phyloP scores from a whole-genome alignment of 345 rosid genomes.

The Pistacia vera region DNA sequence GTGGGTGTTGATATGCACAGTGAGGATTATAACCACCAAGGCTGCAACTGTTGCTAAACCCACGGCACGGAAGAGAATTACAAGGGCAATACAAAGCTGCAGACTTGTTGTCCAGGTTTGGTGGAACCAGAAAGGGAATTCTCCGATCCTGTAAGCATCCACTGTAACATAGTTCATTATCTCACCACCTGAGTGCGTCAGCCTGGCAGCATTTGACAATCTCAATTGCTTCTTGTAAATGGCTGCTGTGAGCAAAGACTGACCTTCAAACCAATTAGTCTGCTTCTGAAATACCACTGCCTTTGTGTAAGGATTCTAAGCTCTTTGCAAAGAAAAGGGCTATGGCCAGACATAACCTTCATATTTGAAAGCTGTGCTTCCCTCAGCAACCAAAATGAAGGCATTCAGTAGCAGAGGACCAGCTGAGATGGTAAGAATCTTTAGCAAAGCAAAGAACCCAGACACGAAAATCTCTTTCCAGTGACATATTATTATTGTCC shows the following conservation, averaged over 20 bases:
- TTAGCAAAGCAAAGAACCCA: conserved; percentile 82
- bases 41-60: conserved; percentile 90
- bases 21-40: conserved; percentile 65
- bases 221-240: conserved; percentile 83
- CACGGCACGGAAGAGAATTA: conserved; percentile 76
- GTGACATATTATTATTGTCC: conserved; percentile 60
- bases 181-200: conserved; percentile 86
- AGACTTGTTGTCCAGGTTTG: conserved; percentile 92
- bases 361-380: conserved; percentile 55
- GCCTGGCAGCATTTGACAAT: conserved; percentile 70
- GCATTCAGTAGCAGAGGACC: conserved; percentile 91
- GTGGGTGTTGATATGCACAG: conserved; percentile 82
- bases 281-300: conserved; percentile 89
- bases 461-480: conserved; percentile 68
- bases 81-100: conserved; percentile 75
- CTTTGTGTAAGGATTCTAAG: conserved; percentile 84
- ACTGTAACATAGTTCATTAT: conserved; percentile 90
- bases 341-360: conserved; percentile 78
- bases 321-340: conserved; percentile 61
- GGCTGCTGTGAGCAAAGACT: conserved; percentile 79
- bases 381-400: conserved; percentile 90
- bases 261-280: conserved; percentile 75
- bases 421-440: conserved; percentile 69
- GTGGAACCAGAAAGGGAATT: conserved; percentile 94
- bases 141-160: conserved; percentile 94